Evolutionary conservation across 164 flowering plant species (phyloP), one percentile per base, ranked within the genome.

Genomic region (Stephania japonica): DNA sequence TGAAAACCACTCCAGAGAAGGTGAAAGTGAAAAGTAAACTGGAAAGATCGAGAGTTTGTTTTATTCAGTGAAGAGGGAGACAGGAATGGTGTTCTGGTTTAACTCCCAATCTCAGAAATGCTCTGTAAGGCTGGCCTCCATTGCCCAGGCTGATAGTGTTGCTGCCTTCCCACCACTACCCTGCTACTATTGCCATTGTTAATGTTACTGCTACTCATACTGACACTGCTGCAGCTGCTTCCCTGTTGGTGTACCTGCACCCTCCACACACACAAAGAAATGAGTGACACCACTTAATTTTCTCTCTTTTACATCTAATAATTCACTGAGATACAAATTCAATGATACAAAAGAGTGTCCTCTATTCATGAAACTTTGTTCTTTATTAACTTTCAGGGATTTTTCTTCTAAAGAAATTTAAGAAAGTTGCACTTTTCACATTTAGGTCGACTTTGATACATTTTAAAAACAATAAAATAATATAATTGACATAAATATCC

Each of bases 81-180:
- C 66, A 63, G 4, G 4, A 13, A 14, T 49, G 38, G 27, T 18
- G 32, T 6, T 42, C 16, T 9, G 7, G 65, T 32, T 68, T 25
- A 75, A 70, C 43, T 75, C 27, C 73, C 77, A 69, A 75, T 38
- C 63, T 75, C 77, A 63, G 69, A 38, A 64, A 75, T 75, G 77
- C 77, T 75, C 73, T 69, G 73, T 70, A 75, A 44, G 42, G 73
- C 77, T 70, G 77, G 77, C 41, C 63, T 70, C 77, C 77, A 75
- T 38, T 75, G 89, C 64, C 87, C 86, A 8, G 21, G 47, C 5
- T 70, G 64, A 47, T 69, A 62, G 67, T 72, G 14, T 11, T 47
- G 71, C 72, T 68, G 72, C 76, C 70, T 73, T 42, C 27, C 38
- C 47, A 77, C 80, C 56, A 43, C 62, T 7, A 59, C 74, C 14